Evolutionary conservation across 2,329 filamentous ascomycete genomes (phyloP), one percentile per base, ranked within the genome.

Genomic region (Erysiphe neolycopersici): DNA sequence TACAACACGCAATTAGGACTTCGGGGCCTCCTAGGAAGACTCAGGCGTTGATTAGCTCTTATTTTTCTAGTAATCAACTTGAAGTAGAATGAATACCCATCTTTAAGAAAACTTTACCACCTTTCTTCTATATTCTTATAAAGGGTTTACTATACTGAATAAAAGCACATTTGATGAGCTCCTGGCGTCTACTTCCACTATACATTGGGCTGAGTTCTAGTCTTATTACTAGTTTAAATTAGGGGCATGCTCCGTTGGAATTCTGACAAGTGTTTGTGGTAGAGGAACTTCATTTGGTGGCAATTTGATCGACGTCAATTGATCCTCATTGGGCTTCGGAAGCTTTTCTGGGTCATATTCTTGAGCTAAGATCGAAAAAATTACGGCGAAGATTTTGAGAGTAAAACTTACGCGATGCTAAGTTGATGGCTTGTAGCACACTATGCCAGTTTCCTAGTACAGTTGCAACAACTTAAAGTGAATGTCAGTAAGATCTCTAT

Each of bases 391-490:
- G 5, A 14, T 33, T 33, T 33, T 2, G 4, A 38, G n/a, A 26
- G 22, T 17, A 8, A 9, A 43, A 62, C 73, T 55, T 66, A 85
- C 80, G 69, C 47, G 79, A 85, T 48, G 82, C 82, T 79, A 89
- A 85, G 55, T 79, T 79, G 54, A 91, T 85, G 37, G 80, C 80
- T 50, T 78, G 68, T 47, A 91, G 66, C 49, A 91, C 81, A 52
- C 82, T 85, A 59, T 85, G 78, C 82, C 82, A 91, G 58, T 89
- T 91, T 43, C 76, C 71, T 56, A 91, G 65, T 18, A 91, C 81
- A n/a, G 76, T 70, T 35, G 82, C 81, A 53, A 91, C 82, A 47
- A 79, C 80, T 83, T 56, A 44, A 43, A 45, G 4, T 49, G 44
- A 17, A 13, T 35, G 40, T 42, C 48, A 51, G 33, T 43, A 44